These are phyloP conservation scores for Penicillium nordicum DNA, from an alignment of 2,329 filamentous ascomycete genomes.

Conservation along the genomic window DNA sequence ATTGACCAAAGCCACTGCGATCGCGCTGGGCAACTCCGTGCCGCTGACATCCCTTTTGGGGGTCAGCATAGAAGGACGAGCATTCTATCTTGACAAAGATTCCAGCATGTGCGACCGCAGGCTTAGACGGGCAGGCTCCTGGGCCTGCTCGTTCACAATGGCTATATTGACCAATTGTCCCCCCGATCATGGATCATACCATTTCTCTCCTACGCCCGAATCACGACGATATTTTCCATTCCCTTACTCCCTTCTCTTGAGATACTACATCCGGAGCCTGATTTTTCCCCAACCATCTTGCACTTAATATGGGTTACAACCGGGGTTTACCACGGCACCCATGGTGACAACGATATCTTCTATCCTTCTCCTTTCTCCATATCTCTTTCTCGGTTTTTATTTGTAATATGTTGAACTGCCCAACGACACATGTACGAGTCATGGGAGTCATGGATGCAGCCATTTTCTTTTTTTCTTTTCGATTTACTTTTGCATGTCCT, in stretches of 20 bases:
- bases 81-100: not conserved
- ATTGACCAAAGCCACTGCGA: conserved; percentile 6
- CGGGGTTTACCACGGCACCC: conserved; percentile 3
- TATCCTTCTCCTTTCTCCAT: not conserved
- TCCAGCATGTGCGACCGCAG: not conserved
- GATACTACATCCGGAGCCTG: conserved; percentile 7
- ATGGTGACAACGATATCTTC: conserved; percentile 8
- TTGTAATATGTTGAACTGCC: conserved; percentile 4
- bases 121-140: not conserved
- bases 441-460: conserved; percentile 13
- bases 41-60: not conserved
- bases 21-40: conserved; percentile 8
- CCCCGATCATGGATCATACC: conserved; percentile 1
- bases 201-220: not conserved
- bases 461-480: not conserved
- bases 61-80: not conserved
- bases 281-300: not conserved
- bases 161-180: conserved; percentile 4
- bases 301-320: conserved; percentile 4
- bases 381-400: not conserved
- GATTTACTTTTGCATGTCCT: conserved; percentile 4
- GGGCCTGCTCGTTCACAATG: not conserved
- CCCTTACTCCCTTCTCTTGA: conserved; percentile 1
- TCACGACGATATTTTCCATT: conserved; percentile 6
- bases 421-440: conserved; percentile 11